Conservation (phyloP, 805 yeast genomes). For the Wickerhamiella parazyma region DNA sequence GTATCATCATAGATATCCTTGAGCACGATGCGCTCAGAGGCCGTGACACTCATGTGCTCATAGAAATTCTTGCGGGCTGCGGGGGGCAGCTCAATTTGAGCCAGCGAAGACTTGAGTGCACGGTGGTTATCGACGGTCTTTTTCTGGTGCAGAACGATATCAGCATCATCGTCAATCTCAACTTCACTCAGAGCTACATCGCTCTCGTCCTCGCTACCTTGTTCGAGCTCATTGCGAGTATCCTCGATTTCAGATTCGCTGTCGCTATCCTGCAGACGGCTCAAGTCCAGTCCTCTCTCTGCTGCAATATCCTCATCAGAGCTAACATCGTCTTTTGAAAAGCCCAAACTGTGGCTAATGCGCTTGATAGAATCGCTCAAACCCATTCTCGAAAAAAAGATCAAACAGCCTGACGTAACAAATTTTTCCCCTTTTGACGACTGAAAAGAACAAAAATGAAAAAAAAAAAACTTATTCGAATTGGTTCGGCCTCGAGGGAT, state of each 20-base stretch:
- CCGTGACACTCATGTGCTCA: slow-evolving; percentile 68
- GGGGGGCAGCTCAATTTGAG: slow-evolving; percentile 29
- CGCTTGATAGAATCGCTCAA: slow-evolving; percentile 20
- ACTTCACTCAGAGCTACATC: slow-evolving; percentile 84
- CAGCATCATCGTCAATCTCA: slow-evolving; percentile 88
- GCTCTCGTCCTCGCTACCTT: slow-evolving; percentile 42
- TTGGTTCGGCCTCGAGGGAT: too few species aligned
- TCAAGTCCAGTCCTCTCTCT: slow-evolving; percentile 8
- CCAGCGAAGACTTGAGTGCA: slow-evolving; percentile 36
- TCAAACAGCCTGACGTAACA: not conserved
- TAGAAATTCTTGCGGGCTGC: slow-evolving; percentile 56
- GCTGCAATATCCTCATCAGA: not conserved
- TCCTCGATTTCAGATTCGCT: slow-evolving; percentile 24
- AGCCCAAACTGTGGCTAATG: slow-evolving; percentile 17
- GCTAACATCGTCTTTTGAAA: slow-evolving; percentile 6
- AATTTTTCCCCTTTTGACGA: not conserved
- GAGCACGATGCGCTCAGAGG: slow-evolving; percentile 45
- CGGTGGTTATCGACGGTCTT: slow-evolving; percentile 74
- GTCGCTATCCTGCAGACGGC: slow-evolving; percentile 26
- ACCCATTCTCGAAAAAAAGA: slow-evolving; percentile 13
- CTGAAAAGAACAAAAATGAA: not conserved
- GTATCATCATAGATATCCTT: slow-evolving; percentile 90
- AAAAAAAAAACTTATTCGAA: too few species aligned
- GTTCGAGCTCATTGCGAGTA: slow-evolving; percentile 36
- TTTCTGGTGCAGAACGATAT: slow-evolving; percentile 82